Percentiles rank a stretch among this genome's conserved stretches.
These are phyloP conservation scores for Aureococcus anophagefferens DNA, from an alignment of 108 stramenopile genomes.

Conservation along the genomic window DNA sequence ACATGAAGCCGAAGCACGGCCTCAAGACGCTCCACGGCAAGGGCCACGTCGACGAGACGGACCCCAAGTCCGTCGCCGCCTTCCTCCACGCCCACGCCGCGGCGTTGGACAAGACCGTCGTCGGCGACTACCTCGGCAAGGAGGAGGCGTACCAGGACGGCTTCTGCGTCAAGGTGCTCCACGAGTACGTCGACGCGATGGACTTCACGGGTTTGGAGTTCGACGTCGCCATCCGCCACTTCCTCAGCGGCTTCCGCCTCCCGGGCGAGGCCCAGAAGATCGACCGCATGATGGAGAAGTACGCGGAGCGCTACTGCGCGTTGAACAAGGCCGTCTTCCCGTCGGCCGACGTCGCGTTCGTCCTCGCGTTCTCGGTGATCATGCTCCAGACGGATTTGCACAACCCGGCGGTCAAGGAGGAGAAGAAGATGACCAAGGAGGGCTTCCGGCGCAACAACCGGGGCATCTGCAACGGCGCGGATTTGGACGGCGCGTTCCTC, in stretches of 20 bases:
- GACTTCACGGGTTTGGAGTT: slow-evolving; percentile 77
- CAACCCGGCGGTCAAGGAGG: slow-evolving; percentile 89
- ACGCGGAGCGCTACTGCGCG: slow-evolving; percentile 81
- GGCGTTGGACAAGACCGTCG: slow-evolving; percentile 84
- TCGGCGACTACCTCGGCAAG: slow-evolving; percentile 90
- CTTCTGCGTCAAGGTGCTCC: slow-evolving; percentile 74
- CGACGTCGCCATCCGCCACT: slow-evolving; percentile 88
- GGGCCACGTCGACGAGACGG: slow-evolving; percentile 66
- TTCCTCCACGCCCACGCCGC: slow-evolving; percentile 76
- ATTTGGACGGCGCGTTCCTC: slow-evolving; percentile 79
- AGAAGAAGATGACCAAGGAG: slow-evolving; percentile 86
- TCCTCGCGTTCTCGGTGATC: slow-evolving; percentile 94
- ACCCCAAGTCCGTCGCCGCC: slow-evolving; percentile 71
- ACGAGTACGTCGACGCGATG: slow-evolving; percentile 75
- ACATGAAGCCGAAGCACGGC: slow-evolving; percentile 83
- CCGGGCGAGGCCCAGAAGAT: slow-evolving; percentile 99
- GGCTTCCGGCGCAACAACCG: slow-evolving; percentile 88
- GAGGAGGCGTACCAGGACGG: slow-evolving; percentile 83
- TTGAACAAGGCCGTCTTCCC: slow-evolving; percentile 80
- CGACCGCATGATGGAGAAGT: slow-evolving; percentile 98
- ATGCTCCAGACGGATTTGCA: slow-evolving; percentile 98
- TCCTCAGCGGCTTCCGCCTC: slow-evolving; percentile 87
- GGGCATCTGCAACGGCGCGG: slow-evolving; percentile 88
- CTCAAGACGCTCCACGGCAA: slow-evolving; percentile 67
- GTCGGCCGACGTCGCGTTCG: slow-evolving; percentile 88